Evolutionary conservation across 768 basidiomycete species (phyloP).

Genomic region (Lactifluus piperatus): DNA sequence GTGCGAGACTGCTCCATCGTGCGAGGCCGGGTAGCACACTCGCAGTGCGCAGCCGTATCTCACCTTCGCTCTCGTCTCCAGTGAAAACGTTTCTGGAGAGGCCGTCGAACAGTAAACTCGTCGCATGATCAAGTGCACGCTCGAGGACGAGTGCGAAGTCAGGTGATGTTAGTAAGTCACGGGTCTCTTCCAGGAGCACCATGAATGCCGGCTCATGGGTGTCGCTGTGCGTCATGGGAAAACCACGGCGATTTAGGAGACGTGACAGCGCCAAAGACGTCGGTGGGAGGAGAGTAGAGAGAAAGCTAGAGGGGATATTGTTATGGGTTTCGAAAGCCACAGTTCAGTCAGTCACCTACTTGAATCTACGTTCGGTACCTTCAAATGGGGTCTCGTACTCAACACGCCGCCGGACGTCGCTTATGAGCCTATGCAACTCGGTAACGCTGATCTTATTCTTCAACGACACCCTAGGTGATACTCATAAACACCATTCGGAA

Average conservation of each 20-base stretch:
- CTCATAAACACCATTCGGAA: background rate
- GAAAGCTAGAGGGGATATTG: constrained; percentile 40
- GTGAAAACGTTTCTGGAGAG: constrained; percentile 60
- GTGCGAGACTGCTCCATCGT: constrained; percentile 62
- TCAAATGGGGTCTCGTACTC: constrained; percentile 63
- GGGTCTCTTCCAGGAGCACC: constrained; percentile 61
- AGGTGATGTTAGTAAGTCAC: constrained; percentile 47
- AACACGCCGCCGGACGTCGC: constrained; percentile 67
- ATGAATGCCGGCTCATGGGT: constrained; percentile 44
- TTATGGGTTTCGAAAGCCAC: constrained; percentile 1
- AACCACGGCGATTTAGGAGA: constrained; percentile 59
- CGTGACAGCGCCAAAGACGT: constrained; percentile 63
- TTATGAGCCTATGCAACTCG: constrained; percentile 61
- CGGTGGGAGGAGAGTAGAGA: constrained; percentile 66
- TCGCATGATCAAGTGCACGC: constrained; percentile 62
- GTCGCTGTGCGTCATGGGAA: constrained; percentile 28
- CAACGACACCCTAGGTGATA: constrained; percentile 59
- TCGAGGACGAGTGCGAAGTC: constrained; percentile 69
- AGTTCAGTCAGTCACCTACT: constrained; percentile 30
- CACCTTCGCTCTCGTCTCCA: constrained; percentile 26
- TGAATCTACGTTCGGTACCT: constrained; percentile 47
- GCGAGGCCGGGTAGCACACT: constrained; percentile 74
- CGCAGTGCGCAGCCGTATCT: constrained; percentile 58
- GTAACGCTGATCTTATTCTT: constrained; percentile 63
- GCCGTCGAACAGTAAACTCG: constrained; percentile 51